Conservation (phyloP, 176 grass and related monocot genomes). For the Tillandsia leiboldiana region DNA sequence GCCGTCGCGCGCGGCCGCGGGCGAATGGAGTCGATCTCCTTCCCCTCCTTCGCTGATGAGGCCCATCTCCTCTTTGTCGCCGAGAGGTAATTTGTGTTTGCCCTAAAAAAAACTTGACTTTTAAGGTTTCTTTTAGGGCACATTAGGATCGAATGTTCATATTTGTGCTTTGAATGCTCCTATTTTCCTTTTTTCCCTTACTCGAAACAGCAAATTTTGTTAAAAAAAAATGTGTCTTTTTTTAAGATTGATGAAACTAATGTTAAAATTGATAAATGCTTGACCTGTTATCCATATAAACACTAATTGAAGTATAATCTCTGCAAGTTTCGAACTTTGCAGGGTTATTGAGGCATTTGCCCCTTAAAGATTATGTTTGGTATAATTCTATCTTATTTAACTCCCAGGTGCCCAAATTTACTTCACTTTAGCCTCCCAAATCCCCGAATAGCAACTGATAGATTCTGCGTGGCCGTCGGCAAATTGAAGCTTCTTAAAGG, state of each 20-base stretch:
- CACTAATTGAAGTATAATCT: not conserved
- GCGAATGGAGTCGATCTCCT: slow-evolving; percentile 27
- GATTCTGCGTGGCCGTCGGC: slow-evolving; percentile 29
- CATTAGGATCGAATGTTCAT: not conserved
- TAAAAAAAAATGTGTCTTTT: too few species aligned
- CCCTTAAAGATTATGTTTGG: not conserved
- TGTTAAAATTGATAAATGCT: too few species aligned
- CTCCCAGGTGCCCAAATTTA: slow-evolving; percentile 32
- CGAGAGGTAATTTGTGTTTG: slow-evolving; percentile 28
- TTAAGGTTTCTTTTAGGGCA: not conserved
- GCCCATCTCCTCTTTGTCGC: slow-evolving; percentile 35
- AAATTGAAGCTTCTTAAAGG: slow-evolving; percentile 41
- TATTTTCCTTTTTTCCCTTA: too few species aligned
- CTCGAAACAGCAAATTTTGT: too few species aligned
- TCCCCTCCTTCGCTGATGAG: slow-evolving; percentile 42
- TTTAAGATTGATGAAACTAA: too few species aligned
- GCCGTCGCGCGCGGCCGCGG: slow-evolving; percentile 9
- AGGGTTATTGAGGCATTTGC: not conserved
- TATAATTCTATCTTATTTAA: not conserved
- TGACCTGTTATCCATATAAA: too few species aligned
- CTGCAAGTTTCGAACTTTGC: not conserved
- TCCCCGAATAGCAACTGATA: slow-evolving; percentile 21
- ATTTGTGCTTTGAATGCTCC: too few species aligned
- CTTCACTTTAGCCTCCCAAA: slow-evolving; percentile 47
- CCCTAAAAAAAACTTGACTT: not conserved